Evolutionary conservation across 176 grass and related monocot species (phyloP).

Genomic region (Eragrostis curvula): DNA sequence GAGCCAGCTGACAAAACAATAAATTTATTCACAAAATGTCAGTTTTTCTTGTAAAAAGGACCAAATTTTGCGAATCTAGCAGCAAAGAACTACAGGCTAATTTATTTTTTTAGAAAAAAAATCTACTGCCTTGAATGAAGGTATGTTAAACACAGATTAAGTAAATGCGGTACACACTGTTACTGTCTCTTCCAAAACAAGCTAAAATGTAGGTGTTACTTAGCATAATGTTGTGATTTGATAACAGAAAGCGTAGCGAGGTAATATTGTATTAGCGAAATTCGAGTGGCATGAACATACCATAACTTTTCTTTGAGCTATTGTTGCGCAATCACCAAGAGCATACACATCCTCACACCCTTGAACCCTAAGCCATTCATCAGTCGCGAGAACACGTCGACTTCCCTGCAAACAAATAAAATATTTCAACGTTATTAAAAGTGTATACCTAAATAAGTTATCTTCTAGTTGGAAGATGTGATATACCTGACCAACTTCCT

Average conservation of each 20-base stretch:
- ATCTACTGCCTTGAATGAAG: not conserved
- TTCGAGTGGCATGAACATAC: conserved; percentile 46
- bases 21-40: not conserved
- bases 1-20: not conserved
- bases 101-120: no score
- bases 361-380: conserved; percentile 80
- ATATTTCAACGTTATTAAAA: not conserved
- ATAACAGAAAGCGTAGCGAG: not conserved
- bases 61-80: not conserved
- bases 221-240: not conserved
- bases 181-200: not conserved
- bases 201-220: not conserved
- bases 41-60: not conserved
- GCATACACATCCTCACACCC: conserved; percentile 70
- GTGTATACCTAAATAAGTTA: not conserved
- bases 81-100: no score
- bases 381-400: conserved; percentile 69
- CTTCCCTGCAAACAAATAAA: conserved; percentile 44
- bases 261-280: not conserved
- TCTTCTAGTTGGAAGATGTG: not conserved
- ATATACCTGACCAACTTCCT: conserved; percentile 87
- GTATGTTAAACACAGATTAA: not conserved
- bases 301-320: conserved; percentile 84
- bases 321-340: conserved; percentile 79
- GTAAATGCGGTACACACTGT: not conserved